Conservation (phyloP, 1,284 basidiomycete genomes). For the Trametes hirsuta region DNA sequence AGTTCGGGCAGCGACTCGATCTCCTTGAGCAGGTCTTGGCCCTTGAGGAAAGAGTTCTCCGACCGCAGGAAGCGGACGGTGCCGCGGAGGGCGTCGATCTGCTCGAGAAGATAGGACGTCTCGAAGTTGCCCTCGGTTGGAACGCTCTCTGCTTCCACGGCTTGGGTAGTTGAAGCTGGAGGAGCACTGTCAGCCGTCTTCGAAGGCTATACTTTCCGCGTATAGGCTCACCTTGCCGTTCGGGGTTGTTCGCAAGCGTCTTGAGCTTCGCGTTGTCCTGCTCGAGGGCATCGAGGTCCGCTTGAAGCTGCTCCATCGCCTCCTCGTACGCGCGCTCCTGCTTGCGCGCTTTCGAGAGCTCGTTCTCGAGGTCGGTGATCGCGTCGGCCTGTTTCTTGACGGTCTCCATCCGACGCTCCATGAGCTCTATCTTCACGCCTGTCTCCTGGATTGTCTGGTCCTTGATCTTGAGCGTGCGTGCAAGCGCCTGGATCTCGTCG, state of each 20-base stretch:
- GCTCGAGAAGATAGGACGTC: conserved; percentile 83
- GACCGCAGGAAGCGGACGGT: conserved; percentile 88
- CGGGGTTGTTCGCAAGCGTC: conserved; percentile 60
- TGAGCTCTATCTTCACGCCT: conserved; percentile 90
- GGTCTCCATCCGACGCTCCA: conserved; percentile 90
- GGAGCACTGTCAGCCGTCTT: conserved; percentile 16
- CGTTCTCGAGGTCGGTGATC: conserved; percentile 80
- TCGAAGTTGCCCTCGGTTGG: conserved; percentile 80
- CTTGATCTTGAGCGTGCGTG: conserved; percentile 81
- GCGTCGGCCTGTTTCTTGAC: conserved; percentile 88
- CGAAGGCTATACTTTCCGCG: not conserved
- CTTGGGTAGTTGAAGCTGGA: conserved; percentile 53
- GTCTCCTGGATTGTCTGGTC: conserved; percentile 92
- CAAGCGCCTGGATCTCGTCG: conserved; percentile 88
- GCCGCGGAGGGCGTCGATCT: conserved; percentile 89
- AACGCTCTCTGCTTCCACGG: conserved; percentile 61
- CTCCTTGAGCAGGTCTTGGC: conserved; percentile 84
- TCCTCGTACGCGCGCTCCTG: conserved; percentile 91
- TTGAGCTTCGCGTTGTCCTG: conserved; percentile 88
- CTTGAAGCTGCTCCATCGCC: conserved; percentile 90
- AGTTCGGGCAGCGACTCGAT: conserved; percentile 76
- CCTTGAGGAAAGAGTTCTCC: conserved; percentile 93
- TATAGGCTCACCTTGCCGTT: conserved; percentile 60
- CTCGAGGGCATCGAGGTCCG: conserved; percentile 85
- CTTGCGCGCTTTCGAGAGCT: conserved; percentile 80